Conservation (phyloP, 805 yeast species). For the Cyberlindnera bimundalis region DNA sequence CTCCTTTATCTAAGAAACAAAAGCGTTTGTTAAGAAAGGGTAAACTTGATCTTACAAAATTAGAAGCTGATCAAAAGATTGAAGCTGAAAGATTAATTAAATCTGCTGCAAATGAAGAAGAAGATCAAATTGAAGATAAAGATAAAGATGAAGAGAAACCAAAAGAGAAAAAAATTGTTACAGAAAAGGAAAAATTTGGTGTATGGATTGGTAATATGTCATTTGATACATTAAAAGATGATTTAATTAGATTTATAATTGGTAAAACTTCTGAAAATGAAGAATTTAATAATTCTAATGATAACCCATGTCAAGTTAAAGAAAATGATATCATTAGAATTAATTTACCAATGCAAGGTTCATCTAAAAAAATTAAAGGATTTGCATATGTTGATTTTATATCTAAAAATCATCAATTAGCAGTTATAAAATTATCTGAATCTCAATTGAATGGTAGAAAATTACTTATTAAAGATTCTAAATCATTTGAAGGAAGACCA, state of each 20-base stretch:
- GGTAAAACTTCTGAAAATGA: slow-evolving; percentile 49
- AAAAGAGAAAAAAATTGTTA: slow-evolving; percentile 39
- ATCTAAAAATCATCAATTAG: slow-evolving; percentile 52
- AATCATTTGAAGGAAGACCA: slow-evolving; percentile 87
- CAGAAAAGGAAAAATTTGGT: slow-evolving; percentile 54
- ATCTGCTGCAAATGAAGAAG: slow-evolving; percentile 29
- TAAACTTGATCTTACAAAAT: slow-evolving; percentile 55
- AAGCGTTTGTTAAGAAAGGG: slow-evolving; percentile 81
- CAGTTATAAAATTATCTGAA: slow-evolving; percentile 70
- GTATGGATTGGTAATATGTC: slow-evolving; percentile 95
- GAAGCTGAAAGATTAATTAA: slow-evolving; percentile 38
- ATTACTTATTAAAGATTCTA: slow-evolving; percentile 75
- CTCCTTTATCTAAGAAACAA: slow-evolving; percentile 90
- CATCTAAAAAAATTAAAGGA: slow-evolving; percentile 64
- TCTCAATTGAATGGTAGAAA: slow-evolving; percentile 76
- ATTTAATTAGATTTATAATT: slow-evolving; percentile 59
- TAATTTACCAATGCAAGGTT: slow-evolving; percentile 66
- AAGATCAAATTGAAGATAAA: slow-evolving; percentile 17
- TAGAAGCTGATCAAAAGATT: slow-evolving; percentile 39
- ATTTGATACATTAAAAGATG: slow-evolving; percentile 77
- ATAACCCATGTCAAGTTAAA: slow-evolving; percentile 37
- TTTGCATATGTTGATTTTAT: slow-evolving; percentile 88
- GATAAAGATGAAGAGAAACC: slow-evolving; percentile 17
- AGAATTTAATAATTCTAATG: slow-evolving; percentile 28
- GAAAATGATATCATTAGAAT: slow-evolving; percentile 68